phyloP scores from a whole-genome alignment of 768 basidiomycete species.

The Termitomyces eurrhizus region DNA sequence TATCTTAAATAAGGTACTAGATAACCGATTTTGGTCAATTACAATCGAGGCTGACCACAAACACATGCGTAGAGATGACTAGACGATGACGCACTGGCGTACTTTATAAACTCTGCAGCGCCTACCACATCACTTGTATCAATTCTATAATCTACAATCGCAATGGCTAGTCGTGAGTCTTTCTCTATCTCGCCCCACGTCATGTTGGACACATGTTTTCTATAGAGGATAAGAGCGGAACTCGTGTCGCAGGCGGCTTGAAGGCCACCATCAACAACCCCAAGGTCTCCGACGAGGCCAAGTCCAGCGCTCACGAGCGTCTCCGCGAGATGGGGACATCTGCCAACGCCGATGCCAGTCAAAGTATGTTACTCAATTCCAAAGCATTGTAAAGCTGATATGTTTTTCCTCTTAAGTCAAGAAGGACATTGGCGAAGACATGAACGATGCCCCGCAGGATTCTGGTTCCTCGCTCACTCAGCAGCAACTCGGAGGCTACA shows the following conservation, averaged over 20 bases:
- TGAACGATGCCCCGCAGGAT: background rate
- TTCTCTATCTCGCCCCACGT: background rate
- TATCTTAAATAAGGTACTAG: too few relatives aligned
- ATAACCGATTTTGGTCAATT: too few relatives aligned
- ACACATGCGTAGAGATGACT: background rate
- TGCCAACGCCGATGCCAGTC: constrained; percentile 2
- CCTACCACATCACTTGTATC: background rate
- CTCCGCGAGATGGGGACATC: constrained; percentile 33
- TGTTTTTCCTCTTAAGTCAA: background rate
- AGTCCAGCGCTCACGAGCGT: constrained; percentile 40
- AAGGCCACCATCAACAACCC: constrained; percentile 60
- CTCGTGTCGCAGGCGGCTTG: constrained; percentile 38
- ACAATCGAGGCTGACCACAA: background rate
- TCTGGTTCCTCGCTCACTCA: background rate
- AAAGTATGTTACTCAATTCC: background rate
- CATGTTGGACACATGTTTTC: too few relatives aligned
- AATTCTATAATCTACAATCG: background rate
- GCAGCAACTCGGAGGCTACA: constrained; percentile 24
- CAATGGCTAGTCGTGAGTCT: background rate
- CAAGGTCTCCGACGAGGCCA: constrained; percentile 52
- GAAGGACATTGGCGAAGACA: background rate
- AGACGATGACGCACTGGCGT: background rate
- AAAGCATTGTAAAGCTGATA: background rate
- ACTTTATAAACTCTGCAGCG: background rate
- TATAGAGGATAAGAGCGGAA: background rate